Evolutionary conservation across 1,139 yeast genomes (phyloP).

Genomic region (Sugiyamaella neomexicana): DNA sequence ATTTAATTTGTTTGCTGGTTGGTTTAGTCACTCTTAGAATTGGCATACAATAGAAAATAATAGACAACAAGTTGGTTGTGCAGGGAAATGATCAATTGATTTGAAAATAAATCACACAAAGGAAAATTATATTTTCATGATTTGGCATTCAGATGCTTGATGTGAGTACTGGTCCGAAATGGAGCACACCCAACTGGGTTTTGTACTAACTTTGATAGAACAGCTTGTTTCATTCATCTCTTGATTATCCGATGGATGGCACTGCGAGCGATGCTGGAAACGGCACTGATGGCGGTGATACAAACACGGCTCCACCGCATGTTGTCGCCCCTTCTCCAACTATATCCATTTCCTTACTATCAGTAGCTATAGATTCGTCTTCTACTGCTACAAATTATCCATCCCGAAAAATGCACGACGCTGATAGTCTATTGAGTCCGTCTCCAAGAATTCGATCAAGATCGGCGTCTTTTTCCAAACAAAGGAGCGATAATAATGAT

Average conservation of each 20-base stretch:
- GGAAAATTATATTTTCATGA: neutral
- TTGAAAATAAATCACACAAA: neutral
- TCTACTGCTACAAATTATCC: slow-evolving; percentile 12
- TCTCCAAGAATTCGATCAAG: slow-evolving; percentile 14
- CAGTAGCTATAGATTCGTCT: slow-evolving; percentile 1
- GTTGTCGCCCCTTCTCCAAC: neutral
- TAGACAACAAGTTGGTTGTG: too few relatives aligned
- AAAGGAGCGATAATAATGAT: neutral
- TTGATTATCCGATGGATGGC: neutral
- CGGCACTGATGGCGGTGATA: neutral
- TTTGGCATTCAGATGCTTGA: slow-evolving; percentile 6
- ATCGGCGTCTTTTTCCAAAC: slow-evolving; percentile 13
- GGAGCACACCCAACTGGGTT: too few relatives aligned
- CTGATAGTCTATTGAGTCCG: neutral
- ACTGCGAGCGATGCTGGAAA: neutral
- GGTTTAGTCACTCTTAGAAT: neutral
- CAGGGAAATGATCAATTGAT: neutral
- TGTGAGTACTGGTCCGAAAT: too few relatives aligned
- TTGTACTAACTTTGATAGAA: slow-evolving; percentile 2
- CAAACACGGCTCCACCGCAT: neutral
- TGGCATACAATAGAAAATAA: neutral
- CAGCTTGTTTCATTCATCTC: slow-evolving; percentile 2
- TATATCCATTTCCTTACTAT: neutral
- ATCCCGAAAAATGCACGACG: neutral
- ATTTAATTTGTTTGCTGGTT: too few relatives aligned